Evolutionary conservation across 768 basidiomycete species (phyloP), one percentile per base, ranked within the genome.

Genomic region (Termitomyces sp.): DNA sequence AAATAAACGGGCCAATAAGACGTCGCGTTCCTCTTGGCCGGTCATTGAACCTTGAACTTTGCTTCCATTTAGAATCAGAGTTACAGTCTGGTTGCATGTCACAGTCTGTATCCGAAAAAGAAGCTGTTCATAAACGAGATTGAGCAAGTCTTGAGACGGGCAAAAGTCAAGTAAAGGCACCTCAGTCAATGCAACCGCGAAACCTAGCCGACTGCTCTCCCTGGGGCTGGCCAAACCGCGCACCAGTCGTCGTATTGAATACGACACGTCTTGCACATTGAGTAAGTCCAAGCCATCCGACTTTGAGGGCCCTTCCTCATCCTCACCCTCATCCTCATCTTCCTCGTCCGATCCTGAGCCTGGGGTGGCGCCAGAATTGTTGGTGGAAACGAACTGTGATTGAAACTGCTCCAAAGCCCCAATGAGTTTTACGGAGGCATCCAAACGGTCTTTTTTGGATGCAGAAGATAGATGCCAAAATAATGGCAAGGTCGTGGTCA

Each of bases 161-260:
- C 8, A 41, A 27, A 30, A 19, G 14, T 35, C 7, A 21, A 37
- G 8, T 5, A 12, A 14, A 21, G 82, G 63, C 66, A 96, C 95
- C 79, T 97, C 95, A 0, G 96, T 94, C 62, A 99, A 75, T 32
- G 94, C 94, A 43, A 99, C 96, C 9, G 94, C 93, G 68, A 98
- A 99, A 17, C 96, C 96, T 37, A 98, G 75, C 61, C 96, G 75
- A 70, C 94, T 96, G 69, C 91, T 92, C 68, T 99, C 95, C 64
- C 94, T 78, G 1, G 94, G 89, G 69, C 92, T 95, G 0, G 90
- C 92, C 30, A 99, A 77, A 12, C 96, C 96, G 41, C 94, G 80
- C 17, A 96, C 75, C 35, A 99, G 80, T 16, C 96, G 71, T 50
- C 91, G 83, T 65, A 98, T 85, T 5, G 95, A 91, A 68, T 99